phyloP scores from a whole-genome alignment of 2,329 filamentous ascomycete genomes.

The Orbilia javanica region DNA sequence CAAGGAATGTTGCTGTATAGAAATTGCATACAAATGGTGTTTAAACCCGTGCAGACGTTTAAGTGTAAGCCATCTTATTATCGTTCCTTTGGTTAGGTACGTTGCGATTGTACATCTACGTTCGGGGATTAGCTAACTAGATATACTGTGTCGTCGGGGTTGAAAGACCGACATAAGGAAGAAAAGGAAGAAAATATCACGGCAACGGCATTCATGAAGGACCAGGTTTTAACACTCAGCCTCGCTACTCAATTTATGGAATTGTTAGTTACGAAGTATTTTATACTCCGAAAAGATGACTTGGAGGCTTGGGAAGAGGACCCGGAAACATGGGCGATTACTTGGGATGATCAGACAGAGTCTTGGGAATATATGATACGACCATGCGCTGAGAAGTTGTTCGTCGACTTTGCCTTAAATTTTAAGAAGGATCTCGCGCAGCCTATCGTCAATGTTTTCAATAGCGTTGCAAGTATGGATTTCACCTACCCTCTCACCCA shows the following conservation, averaged over 20 bases:
- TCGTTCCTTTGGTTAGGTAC: constrained; percentile 65
- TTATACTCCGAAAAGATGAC: constrained; percentile 86
- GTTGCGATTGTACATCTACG: neutral
- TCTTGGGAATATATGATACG: constrained; percentile 93
- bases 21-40: constrained; percentile 86
- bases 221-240: constrained; percentile 79
- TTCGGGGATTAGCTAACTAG: constrained; percentile 37
- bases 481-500: constrained; percentile 62
- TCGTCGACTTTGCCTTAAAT: constrained; percentile 89
- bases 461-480: constrained; percentile 76
- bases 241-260: constrained; percentile 86
- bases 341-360: constrained; percentile 84
- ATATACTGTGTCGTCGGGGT: neutral
- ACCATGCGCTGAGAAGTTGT: constrained; percentile 92
- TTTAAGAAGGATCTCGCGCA: constrained; percentile 85
- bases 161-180: constrained; percentile 65
- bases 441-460: constrained; percentile 85
- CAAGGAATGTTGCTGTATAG: constrained; percentile 86
- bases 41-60: constrained; percentile 83
- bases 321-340: constrained; percentile 93
- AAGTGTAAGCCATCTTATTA: constrained; percentile 73
- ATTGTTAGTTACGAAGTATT: constrained; percentile 85
- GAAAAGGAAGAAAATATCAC: constrained; percentile 73
- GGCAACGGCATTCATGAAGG: constrained; percentile 77
- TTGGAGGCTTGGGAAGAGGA: constrained; percentile 93